Evolutionary conservation across 2,329 filamentous ascomycete genomes (phyloP), one percentile per base, ranked within the genome.

Genomic region (Calonectria henricotiae): DNA sequence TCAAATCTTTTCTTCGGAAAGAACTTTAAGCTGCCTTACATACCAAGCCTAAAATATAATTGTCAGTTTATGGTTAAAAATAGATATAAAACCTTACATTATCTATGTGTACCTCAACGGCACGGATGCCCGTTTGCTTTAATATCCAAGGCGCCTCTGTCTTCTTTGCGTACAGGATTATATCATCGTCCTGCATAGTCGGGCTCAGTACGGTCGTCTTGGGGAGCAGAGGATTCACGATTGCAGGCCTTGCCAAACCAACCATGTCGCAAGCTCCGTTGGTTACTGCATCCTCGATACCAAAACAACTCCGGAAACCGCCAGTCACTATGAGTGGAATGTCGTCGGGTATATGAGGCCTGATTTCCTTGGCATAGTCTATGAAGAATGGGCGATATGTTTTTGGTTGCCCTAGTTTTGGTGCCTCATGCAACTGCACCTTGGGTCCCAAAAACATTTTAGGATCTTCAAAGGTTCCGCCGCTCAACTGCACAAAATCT

Each of bases 401-500:
- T 27, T 27, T 43, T 11, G 67, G 84, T 20, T 81, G 79, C 0
- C 89, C 89, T 11, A 83, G 82, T 32, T 67, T 39, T 15, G 8
- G 51, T n/a, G n/a, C 17, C 32, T 55, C 32, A 9, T 55, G n/a
- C 15, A n/a, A 37, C n/a, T 20, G 17, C 41, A n/a, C 17, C 15
- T 20, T 43, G 41, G 75, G 64, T 3, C 70, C 75, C 13, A 73
- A 72, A 68, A 82, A 76, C 81, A 86, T 84, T 68, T 71, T 75
- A 0, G 88, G 84, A 68, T 89, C 79, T 75, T 90, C 87, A 74
- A 87, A 90, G 0, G 80, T 87, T 0, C 91, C 91, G 1, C 91
- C 91, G 30, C 86, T 89, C 27, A 93, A 86, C 79, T 93, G 91
- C 3, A 93, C 81, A 69, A 92, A 93, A 79, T 93, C 91, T 5